phyloP scores from a whole-genome alignment of 352 stramenopile species.

The Vaucheria bursata region DNA sequence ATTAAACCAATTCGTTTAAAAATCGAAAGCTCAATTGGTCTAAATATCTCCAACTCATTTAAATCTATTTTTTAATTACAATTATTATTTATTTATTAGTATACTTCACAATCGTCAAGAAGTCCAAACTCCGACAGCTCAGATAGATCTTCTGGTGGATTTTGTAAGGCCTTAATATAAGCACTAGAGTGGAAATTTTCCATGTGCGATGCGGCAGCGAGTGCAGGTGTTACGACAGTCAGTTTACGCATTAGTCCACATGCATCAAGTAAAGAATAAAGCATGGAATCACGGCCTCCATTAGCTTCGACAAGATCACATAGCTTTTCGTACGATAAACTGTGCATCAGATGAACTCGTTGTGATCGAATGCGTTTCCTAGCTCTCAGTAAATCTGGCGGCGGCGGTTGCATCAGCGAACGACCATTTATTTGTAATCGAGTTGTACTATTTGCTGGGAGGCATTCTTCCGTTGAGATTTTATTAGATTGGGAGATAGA shows the following conservation, averaged over 20 bases:
- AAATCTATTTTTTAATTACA: too few species aligned
- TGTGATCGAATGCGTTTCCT: slow-evolving; percentile 23
- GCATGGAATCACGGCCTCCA: slow-evolving; percentile 17
- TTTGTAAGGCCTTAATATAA: slow-evolving; percentile 19
- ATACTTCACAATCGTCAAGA: slow-evolving; percentile 39
- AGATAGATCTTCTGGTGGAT: slow-evolving; percentile 16
- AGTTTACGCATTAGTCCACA: slow-evolving; percentile 20
- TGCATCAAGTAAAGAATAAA: slow-evolving; percentile 33
- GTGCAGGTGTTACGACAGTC: slow-evolving; percentile 18
- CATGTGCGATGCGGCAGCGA: slow-evolving; percentile 24
- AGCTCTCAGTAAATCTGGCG: slow-evolving; percentile 24
- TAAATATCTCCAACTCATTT: too few species aligned
- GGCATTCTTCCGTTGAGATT: too few species aligned
- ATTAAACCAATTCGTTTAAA: too few species aligned
- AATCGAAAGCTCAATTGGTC: too few species aligned
- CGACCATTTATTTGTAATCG: not conserved
- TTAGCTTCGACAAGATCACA: slow-evolving; percentile 25
- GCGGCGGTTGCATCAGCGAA: slow-evolving; percentile 42
- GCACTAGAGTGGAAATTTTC: slow-evolving; percentile 23
- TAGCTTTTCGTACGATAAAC: slow-evolving; percentile 26
- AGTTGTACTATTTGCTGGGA: too few species aligned
- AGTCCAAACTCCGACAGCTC: slow-evolving; percentile 32
- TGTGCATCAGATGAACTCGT: slow-evolving; percentile 37
- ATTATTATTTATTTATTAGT: not conserved
- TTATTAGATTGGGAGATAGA: not conserved